Evolutionary conservation across 106 monocot genomes (phyloP).

Genomic region (Iris macrosiphon): DNA sequence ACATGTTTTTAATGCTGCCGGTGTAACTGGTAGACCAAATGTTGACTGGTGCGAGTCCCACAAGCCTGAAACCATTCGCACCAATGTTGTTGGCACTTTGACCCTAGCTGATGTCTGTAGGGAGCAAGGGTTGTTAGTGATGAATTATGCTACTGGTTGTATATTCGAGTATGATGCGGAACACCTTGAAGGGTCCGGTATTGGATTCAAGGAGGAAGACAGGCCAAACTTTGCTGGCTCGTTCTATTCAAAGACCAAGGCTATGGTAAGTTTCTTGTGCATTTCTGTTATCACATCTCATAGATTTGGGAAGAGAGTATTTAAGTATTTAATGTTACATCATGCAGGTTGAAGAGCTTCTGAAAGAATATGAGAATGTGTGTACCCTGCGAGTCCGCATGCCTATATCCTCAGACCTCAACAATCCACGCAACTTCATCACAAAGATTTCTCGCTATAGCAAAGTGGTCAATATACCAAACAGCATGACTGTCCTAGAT

Average conservation of each 20-base stretch:
- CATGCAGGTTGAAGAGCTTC: conserved; percentile 41
- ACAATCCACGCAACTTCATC: conserved; percentile 40
- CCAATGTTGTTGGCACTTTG: conserved; percentile 22
- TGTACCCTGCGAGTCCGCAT: conserved; percentile 40
- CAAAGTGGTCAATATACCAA: conserved; percentile 41
- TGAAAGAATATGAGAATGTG: conserved; percentile 51
- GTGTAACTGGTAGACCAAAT: conserved; percentile 27
- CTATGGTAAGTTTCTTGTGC: conserved; percentile 16
- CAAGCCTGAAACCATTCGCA: conserved; percentile 18
- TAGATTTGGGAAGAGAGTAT: too few relatives aligned
- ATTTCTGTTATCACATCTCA: neutral
- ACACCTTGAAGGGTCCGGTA: conserved; percentile 23
- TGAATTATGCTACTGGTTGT: conserved; percentile 28
- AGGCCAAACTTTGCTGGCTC: conserved; percentile 21
- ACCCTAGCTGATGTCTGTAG: conserved; percentile 22
- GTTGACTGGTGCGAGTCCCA: conserved; percentile 33
- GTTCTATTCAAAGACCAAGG: conserved; percentile 31
- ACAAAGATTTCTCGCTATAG: conserved; percentile 33
- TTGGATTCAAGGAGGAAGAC: conserved; percentile 33
- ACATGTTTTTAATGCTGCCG: conserved; percentile 33
- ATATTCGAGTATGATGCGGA: conserved; percentile 23
- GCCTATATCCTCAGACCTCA: conserved; percentile 43
- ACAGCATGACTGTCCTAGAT: conserved; percentile 37
- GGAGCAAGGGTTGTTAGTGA: conserved; percentile 21
- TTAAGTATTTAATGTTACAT: neutral